Evolutionary conservation across 2,329 filamentous ascomycete species (phyloP).

Genomic region (Exophiala phaeomuriformis): DNA sequence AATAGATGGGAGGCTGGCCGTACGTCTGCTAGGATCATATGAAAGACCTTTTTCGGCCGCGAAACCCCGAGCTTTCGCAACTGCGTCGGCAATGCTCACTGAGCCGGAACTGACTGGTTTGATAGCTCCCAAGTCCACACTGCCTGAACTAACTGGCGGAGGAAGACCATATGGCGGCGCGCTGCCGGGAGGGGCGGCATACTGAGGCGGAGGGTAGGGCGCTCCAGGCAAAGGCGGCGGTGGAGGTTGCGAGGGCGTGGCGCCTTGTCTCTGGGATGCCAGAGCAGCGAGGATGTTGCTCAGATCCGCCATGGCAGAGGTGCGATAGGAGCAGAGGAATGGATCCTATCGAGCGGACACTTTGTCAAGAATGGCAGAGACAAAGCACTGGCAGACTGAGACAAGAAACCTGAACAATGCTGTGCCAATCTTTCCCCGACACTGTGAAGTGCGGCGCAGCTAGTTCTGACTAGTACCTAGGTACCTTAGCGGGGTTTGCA

Average conservation of each 20-base stretch:
- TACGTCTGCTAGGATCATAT: constrained; percentile 39
- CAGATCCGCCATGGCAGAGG: constrained; percentile 35
- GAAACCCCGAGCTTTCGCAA: constrained; percentile 75
- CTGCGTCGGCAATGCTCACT: constrained; percentile 74
- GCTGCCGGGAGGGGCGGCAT: constrained; percentile 36
- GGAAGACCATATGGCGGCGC: constrained; percentile 39
- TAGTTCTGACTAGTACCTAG: too few species aligned
- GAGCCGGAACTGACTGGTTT: constrained; percentile 73
- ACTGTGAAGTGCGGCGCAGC: too few species aligned
- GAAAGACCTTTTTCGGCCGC: constrained; percentile 68
- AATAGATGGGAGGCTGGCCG: neutral
- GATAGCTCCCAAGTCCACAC: constrained; percentile 70
- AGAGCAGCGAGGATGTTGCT: constrained; percentile 47
- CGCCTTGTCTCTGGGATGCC: constrained; percentile 46
- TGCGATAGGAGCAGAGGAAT: neutral
- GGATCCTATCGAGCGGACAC: neutral
- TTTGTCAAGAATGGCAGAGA: too few species aligned
- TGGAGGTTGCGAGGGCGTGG: constrained; percentile 40
- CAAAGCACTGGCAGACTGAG: too few species aligned
- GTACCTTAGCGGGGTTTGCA: too few species aligned
- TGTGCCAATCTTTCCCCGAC: too few species aligned
- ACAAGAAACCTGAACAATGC: too few species aligned
- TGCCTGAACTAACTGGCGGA: constrained; percentile 52
- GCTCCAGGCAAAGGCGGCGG: constrained; percentile 33
- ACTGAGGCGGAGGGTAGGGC: constrained; percentile 38